These are phyloP conservation scores for Elongisporangium prolatum DNA, from an alignment of 352 stramenopile species.

Conservation along the genomic window DNA sequence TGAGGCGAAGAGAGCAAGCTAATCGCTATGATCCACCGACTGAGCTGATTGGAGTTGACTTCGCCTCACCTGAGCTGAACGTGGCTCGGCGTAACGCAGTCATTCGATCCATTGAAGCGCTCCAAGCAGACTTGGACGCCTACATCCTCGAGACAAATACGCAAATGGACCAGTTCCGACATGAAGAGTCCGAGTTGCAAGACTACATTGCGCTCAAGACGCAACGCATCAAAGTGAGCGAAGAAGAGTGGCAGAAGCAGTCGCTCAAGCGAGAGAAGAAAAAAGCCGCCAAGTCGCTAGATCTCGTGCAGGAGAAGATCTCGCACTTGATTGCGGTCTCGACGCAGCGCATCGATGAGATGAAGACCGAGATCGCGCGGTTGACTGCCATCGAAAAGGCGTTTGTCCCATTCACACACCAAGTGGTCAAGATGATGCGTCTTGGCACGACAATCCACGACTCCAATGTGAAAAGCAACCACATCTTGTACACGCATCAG, in stretches of 20 bases:
- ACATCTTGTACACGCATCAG: constrained; percentile 31
- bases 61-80: constrained; percentile 56
- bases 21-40: constrained; percentile 37
- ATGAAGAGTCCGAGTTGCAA: constrained; percentile 63
- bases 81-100: constrained; percentile 58
- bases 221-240: constrained; percentile 70
- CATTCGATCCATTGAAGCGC: constrained; percentile 30
- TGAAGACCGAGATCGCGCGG: constrained; percentile 60
- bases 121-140: constrained; percentile 51
- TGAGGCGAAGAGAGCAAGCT: constrained; percentile 17
- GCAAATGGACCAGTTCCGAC: constrained; percentile 43
- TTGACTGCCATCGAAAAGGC: constrained; percentile 59
- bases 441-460: constrained; percentile 35
- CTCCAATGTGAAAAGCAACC: constrained; percentile 33
- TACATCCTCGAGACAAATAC: constrained; percentile 64
- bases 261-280: constrained; percentile 80
- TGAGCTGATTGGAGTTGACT: constrained; percentile 57
- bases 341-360: constrained; percentile 47
- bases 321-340: constrained; percentile 33
- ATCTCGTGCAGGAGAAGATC: constrained; percentile 50
- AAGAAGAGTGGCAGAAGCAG: constrained; percentile 81
- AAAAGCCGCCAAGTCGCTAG: constrained; percentile 63
- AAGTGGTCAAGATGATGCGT: constrained; percentile 47
- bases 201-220: constrained; percentile 74
- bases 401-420: constrained; percentile 75